Evolutionary conservation across 2,329 filamentous ascomycete genomes (phyloP).

Genomic region (Didymella lethalis): DNA sequence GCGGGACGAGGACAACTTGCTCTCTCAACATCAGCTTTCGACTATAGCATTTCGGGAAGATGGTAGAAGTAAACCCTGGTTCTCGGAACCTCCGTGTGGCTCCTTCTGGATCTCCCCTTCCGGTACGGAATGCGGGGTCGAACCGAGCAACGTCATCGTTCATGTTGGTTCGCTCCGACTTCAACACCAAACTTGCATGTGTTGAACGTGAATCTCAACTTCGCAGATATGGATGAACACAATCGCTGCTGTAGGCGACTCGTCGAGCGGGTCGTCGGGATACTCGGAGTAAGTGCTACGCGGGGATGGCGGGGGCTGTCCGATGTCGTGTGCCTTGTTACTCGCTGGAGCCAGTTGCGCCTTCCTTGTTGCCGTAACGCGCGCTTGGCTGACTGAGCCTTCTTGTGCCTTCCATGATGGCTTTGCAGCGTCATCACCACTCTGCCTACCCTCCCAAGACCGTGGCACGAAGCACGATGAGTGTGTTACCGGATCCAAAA

Average conservation of each 20-base stretch:
- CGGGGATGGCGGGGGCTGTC: constrained; percentile 17
- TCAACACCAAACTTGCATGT: neutral
- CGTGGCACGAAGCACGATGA: constrained; percentile 39
- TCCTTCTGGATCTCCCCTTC: neutral
- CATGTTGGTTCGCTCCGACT: neutral
- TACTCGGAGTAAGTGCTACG: constrained; percentile 20
- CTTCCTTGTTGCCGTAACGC: constrained; percentile 37
- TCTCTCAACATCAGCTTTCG: neutral
- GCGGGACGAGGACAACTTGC: neutral
- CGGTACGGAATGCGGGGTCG: neutral
- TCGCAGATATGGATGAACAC: neutral
- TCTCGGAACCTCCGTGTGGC: neutral
- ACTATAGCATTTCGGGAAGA: neutral
- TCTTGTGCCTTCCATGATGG: constrained; percentile 22
- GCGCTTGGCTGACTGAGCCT: constrained; percentile 25
- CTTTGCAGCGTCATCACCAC: constrained; percentile 21
- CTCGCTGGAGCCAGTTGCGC: constrained; percentile 31
- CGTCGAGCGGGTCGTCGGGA: constrained; percentile 2
- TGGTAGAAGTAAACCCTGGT: constrained; percentile 1
- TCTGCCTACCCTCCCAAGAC: constrained; percentile 12
- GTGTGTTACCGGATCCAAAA: constrained; percentile 22
- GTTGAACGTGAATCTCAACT: neutral
- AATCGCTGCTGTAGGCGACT: constrained; percentile 3
- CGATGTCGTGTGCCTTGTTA: constrained; percentile 33
- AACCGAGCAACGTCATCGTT: constrained; percentile 8